Evolutionary conservation across 2,329 filamentous ascomycete species (phyloP).

Genomic region (Fusarium sp.): DNA sequence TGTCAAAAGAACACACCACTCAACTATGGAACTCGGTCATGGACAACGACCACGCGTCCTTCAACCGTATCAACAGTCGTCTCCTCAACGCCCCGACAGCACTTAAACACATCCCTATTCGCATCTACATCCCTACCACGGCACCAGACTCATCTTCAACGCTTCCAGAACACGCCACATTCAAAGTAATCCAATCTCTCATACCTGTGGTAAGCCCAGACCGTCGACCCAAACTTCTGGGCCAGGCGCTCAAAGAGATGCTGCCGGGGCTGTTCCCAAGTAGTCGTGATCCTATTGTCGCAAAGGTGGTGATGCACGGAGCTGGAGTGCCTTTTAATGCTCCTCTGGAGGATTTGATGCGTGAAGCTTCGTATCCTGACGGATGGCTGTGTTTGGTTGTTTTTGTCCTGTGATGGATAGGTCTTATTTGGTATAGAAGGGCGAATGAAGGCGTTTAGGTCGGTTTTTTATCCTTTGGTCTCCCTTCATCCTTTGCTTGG

Average conservation of each 20-base stretch:
- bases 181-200: slow-evolving; percentile 82
- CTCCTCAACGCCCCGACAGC: slow-evolving; percentile 81
- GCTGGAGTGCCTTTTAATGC: slow-evolving; percentile 84
- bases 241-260: slow-evolving; percentile 79
- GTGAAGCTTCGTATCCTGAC: slow-evolving; percentile 87
- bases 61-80: slow-evolving; percentile 79
- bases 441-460: slow-evolving; percentile 37
- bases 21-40: slow-evolving; percentile 85
- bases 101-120: slow-evolving; percentile 86
- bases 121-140: slow-evolving; percentile 82
- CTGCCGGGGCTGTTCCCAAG: slow-evolving; percentile 90
- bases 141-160: slow-evolving; percentile 50
- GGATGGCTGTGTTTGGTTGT: slow-evolving; percentile 91
- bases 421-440: slow-evolving; percentile 21
- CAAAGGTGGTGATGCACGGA: slow-evolving; percentile 88
- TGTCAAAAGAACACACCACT: slow-evolving; percentile 86
- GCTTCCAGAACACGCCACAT: slow-evolving; percentile 61
- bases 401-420: slow-evolving; percentile 68
- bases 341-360: slow-evolving; percentile 84
- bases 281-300: slow-evolving; percentile 84
- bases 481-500: slow-evolving; percentile 2
- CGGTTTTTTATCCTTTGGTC: background rate
- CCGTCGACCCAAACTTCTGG: slow-evolving; percentile 68
- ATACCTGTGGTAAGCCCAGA: slow-evolving; percentile 64
- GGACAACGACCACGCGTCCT: slow-evolving; percentile 80